These are phyloP conservation scores for Rhodotorula sp. DNA, from an alignment of 1,284 basidiomycete genomes.

Conservation along the genomic window DNA sequence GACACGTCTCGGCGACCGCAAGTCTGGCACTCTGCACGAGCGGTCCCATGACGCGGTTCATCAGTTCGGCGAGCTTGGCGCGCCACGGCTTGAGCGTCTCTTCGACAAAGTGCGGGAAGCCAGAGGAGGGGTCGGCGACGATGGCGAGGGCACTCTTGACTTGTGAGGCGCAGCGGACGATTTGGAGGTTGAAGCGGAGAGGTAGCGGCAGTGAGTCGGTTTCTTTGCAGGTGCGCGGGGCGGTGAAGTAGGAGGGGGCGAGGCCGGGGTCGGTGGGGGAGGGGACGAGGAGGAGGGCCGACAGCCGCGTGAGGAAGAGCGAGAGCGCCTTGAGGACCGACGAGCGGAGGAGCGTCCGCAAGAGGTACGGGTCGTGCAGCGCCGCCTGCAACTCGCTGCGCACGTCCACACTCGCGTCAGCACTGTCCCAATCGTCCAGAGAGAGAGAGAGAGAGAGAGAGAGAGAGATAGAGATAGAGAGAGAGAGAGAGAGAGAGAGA, in stretches of 20 bases:
- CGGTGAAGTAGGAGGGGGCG: constrained; percentile 14
- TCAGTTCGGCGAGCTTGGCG: constrained; percentile 41
- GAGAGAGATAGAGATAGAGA: too few species aligned
- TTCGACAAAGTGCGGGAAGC: constrained; percentile 37
- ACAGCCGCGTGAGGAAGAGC: constrained; percentile 45
- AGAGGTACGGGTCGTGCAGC: constrained; percentile 43
- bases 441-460: too few species aligned
- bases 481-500: too few species aligned
- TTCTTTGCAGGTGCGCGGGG: constrained; percentile 35
- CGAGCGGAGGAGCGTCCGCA: constrained; percentile 44
- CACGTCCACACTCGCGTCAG: not conserved
- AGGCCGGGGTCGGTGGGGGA: constrained; percentile 24
- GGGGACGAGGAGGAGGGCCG: constrained; percentile 41
- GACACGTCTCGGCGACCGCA: constrained; percentile 21
- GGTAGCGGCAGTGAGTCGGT: constrained; percentile 35
- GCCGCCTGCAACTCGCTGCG: constrained; percentile 40
- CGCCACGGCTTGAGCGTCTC: constrained; percentile 45
- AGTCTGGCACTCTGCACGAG: constrained; percentile 27
- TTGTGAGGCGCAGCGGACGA: constrained; percentile 42
- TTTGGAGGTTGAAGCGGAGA: constrained; percentile 42
- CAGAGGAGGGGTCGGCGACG: constrained; percentile 3
- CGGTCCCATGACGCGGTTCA: constrained; percentile 42
- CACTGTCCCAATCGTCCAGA: too few species aligned
- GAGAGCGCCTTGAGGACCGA: constrained; percentile 44
- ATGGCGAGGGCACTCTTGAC: constrained; percentile 32